phyloP scores from a whole-genome alignment of 1,139 yeast genomes.

The Taphrina flavorubra region DNA sequence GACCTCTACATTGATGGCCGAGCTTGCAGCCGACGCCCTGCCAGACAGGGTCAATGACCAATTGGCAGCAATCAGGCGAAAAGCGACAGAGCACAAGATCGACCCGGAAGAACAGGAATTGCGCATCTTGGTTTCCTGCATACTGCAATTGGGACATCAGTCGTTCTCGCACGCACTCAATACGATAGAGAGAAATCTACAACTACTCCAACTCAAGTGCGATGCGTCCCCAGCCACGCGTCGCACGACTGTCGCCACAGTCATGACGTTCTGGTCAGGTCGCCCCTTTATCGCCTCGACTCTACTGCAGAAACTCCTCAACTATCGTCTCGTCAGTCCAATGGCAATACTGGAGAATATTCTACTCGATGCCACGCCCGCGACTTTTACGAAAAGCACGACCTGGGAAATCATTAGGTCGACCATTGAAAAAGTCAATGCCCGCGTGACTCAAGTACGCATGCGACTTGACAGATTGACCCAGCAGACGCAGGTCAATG shows the following conservation, averaged over 20 bases:
- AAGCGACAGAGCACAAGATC: conserved; percentile 44
- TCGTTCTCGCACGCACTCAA: conserved; percentile 85
- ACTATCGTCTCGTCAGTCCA: conserved; percentile 52
- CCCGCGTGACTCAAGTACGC: conserved; percentile 42
- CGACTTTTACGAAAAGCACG: conserved; percentile 42
- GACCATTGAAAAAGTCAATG: conserved; percentile 45
- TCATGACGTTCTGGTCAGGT: conserved; percentile 60
- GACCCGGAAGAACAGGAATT: conserved; percentile 46
- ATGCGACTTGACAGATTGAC: conserved; percentile 37
- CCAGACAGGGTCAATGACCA: conserved; percentile 51
- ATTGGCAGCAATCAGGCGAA: conserved; percentile 52
- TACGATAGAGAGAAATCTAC: conserved; percentile 64
- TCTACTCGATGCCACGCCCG: conserved; percentile 36
- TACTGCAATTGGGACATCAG: conserved; percentile 84
- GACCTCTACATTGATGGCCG: conserved; percentile 49
- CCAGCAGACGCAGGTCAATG: neutral
- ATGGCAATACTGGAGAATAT: conserved; percentile 46
- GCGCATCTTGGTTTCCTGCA: conserved; percentile 65
- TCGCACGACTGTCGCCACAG: conserved; percentile 49
- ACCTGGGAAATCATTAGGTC: conserved; percentile 46
- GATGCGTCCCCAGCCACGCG: conserved; percentile 54
- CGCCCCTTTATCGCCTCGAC: conserved; percentile 62
- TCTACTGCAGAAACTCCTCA: conserved; percentile 59
- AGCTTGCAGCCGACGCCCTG: conserved; percentile 49
- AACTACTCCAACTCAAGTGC: conserved; percentile 60